phyloP scores from a whole-genome alignment of 1,139 yeast species.

The Blastobotrys niveus region DNA sequence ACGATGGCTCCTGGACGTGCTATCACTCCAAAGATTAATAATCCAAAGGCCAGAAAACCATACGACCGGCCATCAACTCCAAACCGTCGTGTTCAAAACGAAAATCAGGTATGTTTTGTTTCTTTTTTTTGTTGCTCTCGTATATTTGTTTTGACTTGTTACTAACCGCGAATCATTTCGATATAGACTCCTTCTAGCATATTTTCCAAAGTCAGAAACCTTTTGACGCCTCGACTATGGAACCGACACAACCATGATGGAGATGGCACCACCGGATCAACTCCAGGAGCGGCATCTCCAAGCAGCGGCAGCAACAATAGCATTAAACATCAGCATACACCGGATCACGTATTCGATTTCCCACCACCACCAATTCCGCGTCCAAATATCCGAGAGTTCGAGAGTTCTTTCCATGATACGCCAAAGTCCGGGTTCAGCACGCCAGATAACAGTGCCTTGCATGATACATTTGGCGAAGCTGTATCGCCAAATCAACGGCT shows the following conservation, averaged over 20 bases:
- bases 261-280: no score
- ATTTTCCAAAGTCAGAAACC: constrained; percentile 21
- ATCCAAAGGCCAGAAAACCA: constrained; percentile 19
- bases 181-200: constrained; percentile 12
- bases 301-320: neutral
- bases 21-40: constrained; percentile 17
- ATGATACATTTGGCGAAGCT: constrained; percentile 3
- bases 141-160: no score
- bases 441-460: constrained; percentile 4
- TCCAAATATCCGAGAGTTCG: constrained; percentile 15
- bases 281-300: no score
- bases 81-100: constrained; percentile 4
- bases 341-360: constrained; percentile 16
- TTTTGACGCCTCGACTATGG: constrained; percentile 21
- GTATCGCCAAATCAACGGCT: constrained; percentile 51
- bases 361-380: constrained; percentile 20
- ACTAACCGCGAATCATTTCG: no score
- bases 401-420: no score
- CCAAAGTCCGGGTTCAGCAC: neutral
- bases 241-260: constrained; percentile 1
- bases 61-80: constrained; percentile 20
- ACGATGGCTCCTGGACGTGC: constrained; percentile 16
- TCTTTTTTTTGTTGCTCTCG: no score
- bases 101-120: neutral
- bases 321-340: neutral